phyloP scores from a whole-genome alignment of 345 rosid species.

The Arabidopsis thaliana region TAIR10.1 NC_003070.9:18337001-18337500 shows the following conservation, averaged over 20 bases:
- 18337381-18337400: not conserved
- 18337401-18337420: not conserved
- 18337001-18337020: not conserved
- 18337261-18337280: constrained; percentile 91
- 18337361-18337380: constrained; percentile 44
- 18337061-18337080: constrained; percentile 85
- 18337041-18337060: constrained; percentile 68
- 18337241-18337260: constrained; percentile 81
- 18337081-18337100: constrained; percentile 82
- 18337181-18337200: constrained; percentile 19
- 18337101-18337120: constrained; percentile 86
- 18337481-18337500: not conserved
- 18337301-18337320: constrained; percentile 94
- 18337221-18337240: constrained; percentile 20
- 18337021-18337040: constrained; percentile 5
- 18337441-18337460: not conserved
- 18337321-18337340: constrained; percentile 95
- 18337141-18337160: not conserved
- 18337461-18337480: constrained; percentile 27
- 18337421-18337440: not conserved
- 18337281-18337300: constrained; percentile 74
- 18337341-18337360: constrained; percentile 67
- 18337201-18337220: not conserved
- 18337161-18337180: not conserved
- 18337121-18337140: constrained; percentile 85